Evolutionary conservation across 441 rosid genomes (phyloP).

Genomic region (Brassica hybrid): DNA sequence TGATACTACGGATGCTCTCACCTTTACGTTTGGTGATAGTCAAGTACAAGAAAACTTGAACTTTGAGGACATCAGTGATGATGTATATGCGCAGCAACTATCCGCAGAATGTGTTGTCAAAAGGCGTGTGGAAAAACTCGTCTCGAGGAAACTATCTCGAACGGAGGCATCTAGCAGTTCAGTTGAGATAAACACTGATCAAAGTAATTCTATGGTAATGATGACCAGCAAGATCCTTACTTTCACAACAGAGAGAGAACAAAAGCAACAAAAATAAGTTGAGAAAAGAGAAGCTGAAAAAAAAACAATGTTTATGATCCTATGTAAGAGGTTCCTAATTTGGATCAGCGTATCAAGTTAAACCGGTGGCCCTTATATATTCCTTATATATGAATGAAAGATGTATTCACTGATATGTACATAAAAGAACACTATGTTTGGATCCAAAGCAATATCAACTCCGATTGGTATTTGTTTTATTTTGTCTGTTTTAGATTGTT

Average conservation of each 20-base stretch:
- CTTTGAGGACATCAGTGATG: background rate
- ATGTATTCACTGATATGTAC: background rate
- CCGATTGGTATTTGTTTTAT: background rate
- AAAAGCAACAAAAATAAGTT: background rate
- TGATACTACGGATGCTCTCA: background rate
- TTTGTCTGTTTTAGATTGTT: background rate
- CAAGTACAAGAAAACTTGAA: conserved; percentile 6
- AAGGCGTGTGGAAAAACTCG: background rate
- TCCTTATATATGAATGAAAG: background rate
- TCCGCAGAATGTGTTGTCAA: background rate
- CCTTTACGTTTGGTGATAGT: background rate
- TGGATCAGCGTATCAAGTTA: no score
- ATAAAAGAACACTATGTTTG: background rate
- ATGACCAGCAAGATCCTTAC: conserved; percentile 13
- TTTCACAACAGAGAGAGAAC: background rate
- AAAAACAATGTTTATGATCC: no score
- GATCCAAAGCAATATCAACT: background rate
- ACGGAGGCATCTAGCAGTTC: background rate
- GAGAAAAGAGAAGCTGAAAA: no score
- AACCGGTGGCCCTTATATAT: background rate
- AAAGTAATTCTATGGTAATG: background rate
- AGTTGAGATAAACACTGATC: background rate
- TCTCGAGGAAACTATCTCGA: conserved; percentile 3
- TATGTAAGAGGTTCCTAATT: no score
- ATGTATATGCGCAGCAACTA: background rate